phyloP scores from a whole-genome alignment of 345 rosid genomes.

The Aquilaria yunnanensis region DNA sequence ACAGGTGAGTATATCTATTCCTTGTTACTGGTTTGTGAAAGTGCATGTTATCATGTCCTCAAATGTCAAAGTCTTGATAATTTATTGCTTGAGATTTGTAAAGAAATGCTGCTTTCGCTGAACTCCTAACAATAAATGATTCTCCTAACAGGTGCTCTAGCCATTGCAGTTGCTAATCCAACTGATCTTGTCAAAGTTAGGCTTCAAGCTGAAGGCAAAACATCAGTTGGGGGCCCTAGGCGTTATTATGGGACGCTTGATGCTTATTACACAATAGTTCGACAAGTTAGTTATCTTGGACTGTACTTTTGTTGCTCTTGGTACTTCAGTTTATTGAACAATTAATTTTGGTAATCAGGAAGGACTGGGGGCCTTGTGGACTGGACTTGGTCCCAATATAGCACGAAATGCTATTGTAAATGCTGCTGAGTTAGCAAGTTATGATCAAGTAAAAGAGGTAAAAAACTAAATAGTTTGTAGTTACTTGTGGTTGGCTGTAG shows the following conservation, averaged over 20 bases:
- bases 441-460: conserved; percentile 93
- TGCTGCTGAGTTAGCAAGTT: conserved; percentile 98
- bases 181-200: conserved; percentile 95
- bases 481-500: too few relatives aligned
- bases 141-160: conserved; percentile 68
- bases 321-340: neutral
- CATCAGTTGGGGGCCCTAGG: conserved; percentile 75
- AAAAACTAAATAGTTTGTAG: conserved; percentile 8
- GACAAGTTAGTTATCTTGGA: conserved; percentile 45
- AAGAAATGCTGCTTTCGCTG: neutral
- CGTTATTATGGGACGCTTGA: conserved; percentile 88
- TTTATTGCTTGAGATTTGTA: neutral
- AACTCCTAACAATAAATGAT: conserved; percentile 2
- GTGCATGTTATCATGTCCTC: neutral
- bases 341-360: conserved; percentile 35
- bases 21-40: conserved; percentile 2
- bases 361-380: conserved; percentile 87
- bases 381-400: conserved; percentile 93
- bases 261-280: conserved; percentile 71
- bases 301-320: conserved; percentile 2
- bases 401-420: conserved; percentile 92
- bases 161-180: conserved; percentile 88
- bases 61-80: neutral
- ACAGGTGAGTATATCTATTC: conserved; percentile 48
- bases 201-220: conserved; percentile 92